Evolutionary conservation across 2,329 filamentous ascomycete genomes (phyloP).

Genomic region (Colletotrichum sp.): DNA sequence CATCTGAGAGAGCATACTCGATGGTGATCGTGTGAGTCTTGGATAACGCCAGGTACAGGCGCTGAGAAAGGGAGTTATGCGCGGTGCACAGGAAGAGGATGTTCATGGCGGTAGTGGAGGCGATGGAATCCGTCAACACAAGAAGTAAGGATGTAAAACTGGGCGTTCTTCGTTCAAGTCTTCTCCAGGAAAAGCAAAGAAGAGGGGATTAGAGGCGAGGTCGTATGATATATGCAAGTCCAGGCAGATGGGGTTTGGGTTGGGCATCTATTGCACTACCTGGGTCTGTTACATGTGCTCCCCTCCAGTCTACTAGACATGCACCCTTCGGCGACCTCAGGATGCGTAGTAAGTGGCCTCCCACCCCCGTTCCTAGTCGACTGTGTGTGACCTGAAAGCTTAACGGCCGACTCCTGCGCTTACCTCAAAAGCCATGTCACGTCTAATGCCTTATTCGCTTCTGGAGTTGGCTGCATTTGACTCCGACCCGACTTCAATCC

Average conservation of each 20-base stretch:
- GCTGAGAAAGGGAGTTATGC: constrained; percentile 48
- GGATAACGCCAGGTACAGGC: constrained; percentile 39
- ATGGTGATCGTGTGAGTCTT: constrained; percentile 40
- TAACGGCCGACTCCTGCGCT: constrained; percentile 11
- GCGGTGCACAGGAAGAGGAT: constrained; percentile 50
- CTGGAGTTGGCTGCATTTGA: background rate
- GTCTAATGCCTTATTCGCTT: background rate
- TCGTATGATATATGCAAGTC: constrained; percentile 9
- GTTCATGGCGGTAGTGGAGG: constrained; percentile 34
- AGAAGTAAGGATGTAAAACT: background rate
- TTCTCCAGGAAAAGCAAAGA: background rate
- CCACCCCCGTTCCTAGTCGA: background rate
- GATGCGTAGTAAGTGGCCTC: background rate
- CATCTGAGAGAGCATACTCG: constrained; percentile 40
- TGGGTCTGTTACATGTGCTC: background rate
- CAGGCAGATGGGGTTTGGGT: background rate
- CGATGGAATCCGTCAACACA: background rate
- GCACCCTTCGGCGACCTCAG: constrained; percentile 7
- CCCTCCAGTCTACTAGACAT: background rate
- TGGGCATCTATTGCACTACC: background rate
- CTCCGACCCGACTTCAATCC: background rate
- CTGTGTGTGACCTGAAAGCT: constrained; percentile 1
- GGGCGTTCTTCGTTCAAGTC: background rate
- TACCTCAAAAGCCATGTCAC: background rate
- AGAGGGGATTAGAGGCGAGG: background rate